Evolutionary conservation across 768 basidiomycete species (phyloP).

Genomic region (Russula abietina): DNA sequence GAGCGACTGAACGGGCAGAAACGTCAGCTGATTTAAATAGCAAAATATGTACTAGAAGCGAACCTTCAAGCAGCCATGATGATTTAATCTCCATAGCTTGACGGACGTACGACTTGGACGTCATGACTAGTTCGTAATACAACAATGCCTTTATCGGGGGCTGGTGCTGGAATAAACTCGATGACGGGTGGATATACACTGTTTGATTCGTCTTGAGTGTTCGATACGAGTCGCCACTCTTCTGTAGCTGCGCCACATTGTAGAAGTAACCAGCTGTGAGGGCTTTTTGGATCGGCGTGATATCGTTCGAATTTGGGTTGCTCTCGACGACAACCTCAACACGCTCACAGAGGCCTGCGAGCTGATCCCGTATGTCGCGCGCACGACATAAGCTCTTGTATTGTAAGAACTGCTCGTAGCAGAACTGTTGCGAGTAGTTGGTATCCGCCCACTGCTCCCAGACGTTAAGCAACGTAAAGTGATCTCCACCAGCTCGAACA

Average conservation of each 20-base stretch:
- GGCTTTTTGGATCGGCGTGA: constrained; percentile 91
- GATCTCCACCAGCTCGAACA: constrained; percentile 90
- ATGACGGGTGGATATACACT: constrained; percentile 95
- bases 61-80: constrained; percentile 85
- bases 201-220: constrained; percentile 96
- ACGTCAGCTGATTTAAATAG: constrained; percentile 14
- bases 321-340: constrained; percentile 87
- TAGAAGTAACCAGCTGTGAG: constrained; percentile 95
- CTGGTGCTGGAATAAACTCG: constrained; percentile 90
- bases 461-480: constrained; percentile 95
- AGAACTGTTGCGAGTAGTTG: constrained; percentile 94
- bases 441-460: constrained; percentile 99
- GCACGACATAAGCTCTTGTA: constrained; percentile 93
- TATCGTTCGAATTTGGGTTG: constrained; percentile 90
- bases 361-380: constrained; percentile 92
- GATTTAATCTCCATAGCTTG: constrained; percentile 99
- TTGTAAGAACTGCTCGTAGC: constrained; percentile 92
- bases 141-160: constrained; percentile 86
- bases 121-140: constrained; percentile 97
- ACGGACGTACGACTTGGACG: constrained; percentile 94
- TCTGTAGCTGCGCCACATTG: constrained; percentile 89
- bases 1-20: constrained; percentile 57
- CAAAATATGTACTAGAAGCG: constrained; percentile 27
- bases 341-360: constrained; percentile 92
- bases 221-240: constrained; percentile 94